Percentiles rank a stretch among this genome's conserved stretches.
These are phyloP conservation scores for Berberis thunbergii DNA, from an alignment of 164 flowering plant species.

Conservation along the genomic window DNA sequence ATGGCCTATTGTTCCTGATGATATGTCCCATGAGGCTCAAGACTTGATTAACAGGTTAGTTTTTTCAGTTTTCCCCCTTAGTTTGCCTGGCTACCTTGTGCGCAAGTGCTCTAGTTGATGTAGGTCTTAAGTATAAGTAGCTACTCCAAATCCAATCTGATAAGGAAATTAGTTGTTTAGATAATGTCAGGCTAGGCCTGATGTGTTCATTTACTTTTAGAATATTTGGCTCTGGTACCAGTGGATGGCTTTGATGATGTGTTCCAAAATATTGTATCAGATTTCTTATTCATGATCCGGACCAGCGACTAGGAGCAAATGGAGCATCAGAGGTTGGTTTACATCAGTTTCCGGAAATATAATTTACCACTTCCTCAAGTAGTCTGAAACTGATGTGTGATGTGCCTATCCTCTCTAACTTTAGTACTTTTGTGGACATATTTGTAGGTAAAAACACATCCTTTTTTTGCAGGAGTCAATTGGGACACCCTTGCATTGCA, in stretches of 20 bases:
- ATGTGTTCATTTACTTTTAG: no score
- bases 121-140: no score
- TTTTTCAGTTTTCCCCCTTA: neutral
- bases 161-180: no score
- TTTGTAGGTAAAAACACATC: constrained; percentile 60
- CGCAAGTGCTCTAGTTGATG: neutral
- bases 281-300: constrained; percentile 53
- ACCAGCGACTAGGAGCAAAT: constrained; percentile 58
- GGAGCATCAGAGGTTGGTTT: constrained; percentile 59
- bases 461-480: constrained; percentile 56
- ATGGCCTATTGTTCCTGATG: constrained; percentile 57
- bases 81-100: constrained; percentile 1
- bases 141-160: no score
- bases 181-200: no score
- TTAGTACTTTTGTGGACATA: constrained; percentile 1
- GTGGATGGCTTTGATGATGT: no score
- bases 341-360: neutral
- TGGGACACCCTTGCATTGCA: constrained; percentile 71
- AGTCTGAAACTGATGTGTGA: neutral
- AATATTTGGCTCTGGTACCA: no score
- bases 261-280: constrained; percentile 19
- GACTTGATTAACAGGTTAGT: constrained; percentile 62
- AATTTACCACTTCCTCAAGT: neutral
- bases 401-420: neutral
- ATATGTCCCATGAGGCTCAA: constrained; percentile 62